Evolutionary conservation across 306 rosid genomes (phyloP).

Genomic region (Myrica gale): DNA sequence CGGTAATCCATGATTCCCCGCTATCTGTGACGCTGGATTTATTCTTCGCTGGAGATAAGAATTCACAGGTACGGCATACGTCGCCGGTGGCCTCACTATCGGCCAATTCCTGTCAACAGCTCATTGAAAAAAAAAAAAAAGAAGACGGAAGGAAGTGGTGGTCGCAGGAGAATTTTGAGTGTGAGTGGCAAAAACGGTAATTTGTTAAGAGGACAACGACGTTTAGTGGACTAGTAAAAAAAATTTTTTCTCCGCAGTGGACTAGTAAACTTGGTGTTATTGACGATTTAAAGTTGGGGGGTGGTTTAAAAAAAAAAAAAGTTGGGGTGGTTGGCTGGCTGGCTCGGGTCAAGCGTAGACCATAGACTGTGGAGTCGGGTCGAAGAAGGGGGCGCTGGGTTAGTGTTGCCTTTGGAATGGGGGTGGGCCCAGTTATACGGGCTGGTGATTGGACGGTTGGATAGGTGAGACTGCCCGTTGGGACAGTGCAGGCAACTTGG

Average conservation of each 20-base stretch:
- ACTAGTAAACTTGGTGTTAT: background rate
- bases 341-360: constrained; percentile 8
- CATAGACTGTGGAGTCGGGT: constrained; percentile 7
- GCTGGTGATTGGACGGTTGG: constrained; percentile 1
- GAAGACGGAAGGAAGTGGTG: too few species aligned
- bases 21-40: constrained; percentile 10
- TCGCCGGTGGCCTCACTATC: constrained; percentile 13
- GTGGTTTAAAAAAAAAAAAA: background rate
- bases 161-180: too few species aligned
- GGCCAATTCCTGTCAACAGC: too few species aligned
- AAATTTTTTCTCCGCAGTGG: too few species aligned
- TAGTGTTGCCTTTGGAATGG: too few species aligned
- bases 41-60: background rate
- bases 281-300: too few species aligned
- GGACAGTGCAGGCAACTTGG: background rate
- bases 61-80: background rate
- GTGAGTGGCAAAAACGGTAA: too few species aligned
- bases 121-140: too few species aligned
- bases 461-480: background rate
- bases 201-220: too few species aligned
- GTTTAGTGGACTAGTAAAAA: too few species aligned
- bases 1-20: constrained; percentile 7
- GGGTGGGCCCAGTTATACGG: constrained; percentile 2
- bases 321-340: background rate
- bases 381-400: constrained; percentile 20